phyloP scores from a whole-genome alignment of 192 early-diverging fungal species.

The Backusella mclennaniae region DNA sequence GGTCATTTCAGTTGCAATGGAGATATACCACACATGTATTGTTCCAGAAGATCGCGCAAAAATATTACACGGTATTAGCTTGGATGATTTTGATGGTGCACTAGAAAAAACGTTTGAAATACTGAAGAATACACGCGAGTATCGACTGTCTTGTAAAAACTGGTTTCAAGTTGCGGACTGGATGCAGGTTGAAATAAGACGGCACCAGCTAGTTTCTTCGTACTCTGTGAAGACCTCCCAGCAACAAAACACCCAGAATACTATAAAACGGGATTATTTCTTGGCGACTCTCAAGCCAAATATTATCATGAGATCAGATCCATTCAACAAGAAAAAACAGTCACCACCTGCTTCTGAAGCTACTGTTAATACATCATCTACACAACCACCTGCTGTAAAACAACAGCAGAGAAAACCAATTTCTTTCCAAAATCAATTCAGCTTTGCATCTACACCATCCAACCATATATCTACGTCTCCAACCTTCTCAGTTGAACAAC shows the following conservation, averaged over 20 bases:
- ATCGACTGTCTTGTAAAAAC: constrained; percentile 16
- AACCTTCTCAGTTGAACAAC: not conserved
- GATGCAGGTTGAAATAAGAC: constrained; percentile 34
- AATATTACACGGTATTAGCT: constrained; percentile 24
- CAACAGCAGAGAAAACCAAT: constrained; percentile 8
- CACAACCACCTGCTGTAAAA: constrained; percentile 1
- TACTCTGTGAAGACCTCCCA: not conserved
- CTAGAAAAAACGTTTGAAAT: constrained; percentile 22
- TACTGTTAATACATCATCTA: not conserved
- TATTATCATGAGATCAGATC: not conserved
- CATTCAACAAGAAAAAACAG: not conserved
- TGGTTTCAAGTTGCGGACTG: constrained; percentile 31
- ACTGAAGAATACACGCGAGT: constrained; percentile 29
- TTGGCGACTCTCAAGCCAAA: constrained; percentile 17
- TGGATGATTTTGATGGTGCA: constrained; percentile 14
- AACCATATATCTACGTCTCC: not conserved
- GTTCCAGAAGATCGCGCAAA: not conserved
- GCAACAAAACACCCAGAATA: not conserved
- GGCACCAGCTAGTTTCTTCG: constrained; percentile 5
- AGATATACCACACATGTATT: constrained; percentile 15
- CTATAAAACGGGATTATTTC: not conserved
- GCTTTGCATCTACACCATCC: constrained; percentile 7
- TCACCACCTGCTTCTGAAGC: not conserved
- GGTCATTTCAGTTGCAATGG: constrained; percentile 26
- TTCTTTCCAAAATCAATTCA: constrained; percentile 30